Base-by-base conservation (phyloP, 2,329 filamentous ascomycete species). In the Ceratocystis colombiana region DNA sequence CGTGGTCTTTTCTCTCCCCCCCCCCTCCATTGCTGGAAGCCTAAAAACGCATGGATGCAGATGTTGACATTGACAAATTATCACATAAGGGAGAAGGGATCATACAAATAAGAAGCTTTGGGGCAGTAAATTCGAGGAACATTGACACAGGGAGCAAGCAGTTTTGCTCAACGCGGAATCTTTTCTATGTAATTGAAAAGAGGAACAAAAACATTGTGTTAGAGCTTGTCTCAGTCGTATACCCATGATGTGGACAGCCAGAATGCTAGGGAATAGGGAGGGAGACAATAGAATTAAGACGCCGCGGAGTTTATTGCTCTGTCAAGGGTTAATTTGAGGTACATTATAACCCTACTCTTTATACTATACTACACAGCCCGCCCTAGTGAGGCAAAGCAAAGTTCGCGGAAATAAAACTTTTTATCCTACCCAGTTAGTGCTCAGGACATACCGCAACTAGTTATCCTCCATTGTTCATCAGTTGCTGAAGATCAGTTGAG, bases 31-130 rank as follows among this genome's bases (percentile, higher is more conserved):
- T 28, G 48, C 5, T 25, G 48, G 12, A 12, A 28, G 25, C 22
- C 22, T 53, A 15, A 15, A 48, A n/a, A 48, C 46, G 20, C 17
- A 64, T 20, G n/a, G n/a, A n/a, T 12, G 12, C 7, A 53, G 22
- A 64, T 15, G n/a, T 64, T 53, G 62, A 64, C 62, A 33, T 6
- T n/a, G 10, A 37, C 6, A 25, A 64, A 3, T 5, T 15, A 55
- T 53, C 15, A 64, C 37, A 5, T 15, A 4, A 64, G 46, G 48
- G 62, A 55, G 17, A 10, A 64, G 48, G 53, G 15, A 22, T 12
- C 15, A 4, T 44, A 22, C 15, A 22, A 3, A 22, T 17, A 55
- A 55, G 30, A 57, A 53, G 48, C 22, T n/a, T 53, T 53, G 22
- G 48, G 48, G 25, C 8, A 12, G 20, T 53, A 53, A 2, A 53